Percentiles rank a stretch among this genome's conserved stretches.
Evolutionary conservation across 345 rosid genomes (phyloP).

Genomic region (Eucalyptus shirleyi): DNA sequence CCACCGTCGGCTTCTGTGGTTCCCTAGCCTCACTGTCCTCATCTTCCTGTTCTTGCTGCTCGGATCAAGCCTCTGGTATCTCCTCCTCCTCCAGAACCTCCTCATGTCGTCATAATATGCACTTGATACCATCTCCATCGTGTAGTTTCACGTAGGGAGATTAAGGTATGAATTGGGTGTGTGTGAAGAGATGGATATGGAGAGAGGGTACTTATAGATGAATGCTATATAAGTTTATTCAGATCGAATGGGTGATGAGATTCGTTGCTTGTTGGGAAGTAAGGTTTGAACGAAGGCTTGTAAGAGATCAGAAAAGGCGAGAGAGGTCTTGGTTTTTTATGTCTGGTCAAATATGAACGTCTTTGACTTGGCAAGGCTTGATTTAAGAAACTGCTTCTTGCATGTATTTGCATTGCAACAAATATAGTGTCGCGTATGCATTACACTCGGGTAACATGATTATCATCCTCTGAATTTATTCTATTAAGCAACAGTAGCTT

Average conservation of each 20-base stretch:
- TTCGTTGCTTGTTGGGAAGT: background rate
- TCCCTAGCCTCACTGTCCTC: background rate
- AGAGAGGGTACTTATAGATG: background rate
- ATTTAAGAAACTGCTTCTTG: background rate
- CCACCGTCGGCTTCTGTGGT: background rate
- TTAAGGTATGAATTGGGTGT: background rate
- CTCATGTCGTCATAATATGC: constrained; percentile 4
- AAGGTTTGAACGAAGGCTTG: background rate
- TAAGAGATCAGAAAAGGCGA: background rate
- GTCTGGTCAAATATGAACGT: background rate
- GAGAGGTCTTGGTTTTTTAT: background rate
- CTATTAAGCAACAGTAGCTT: background rate
- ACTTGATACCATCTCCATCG: constrained; percentile 6
- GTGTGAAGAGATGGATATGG: background rate
- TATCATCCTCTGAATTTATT: background rate
- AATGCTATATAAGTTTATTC: background rate
- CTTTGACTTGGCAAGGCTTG: background rate
- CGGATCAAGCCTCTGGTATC: constrained; percentile 7
- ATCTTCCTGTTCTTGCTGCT: background rate
- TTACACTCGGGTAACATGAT: background rate
- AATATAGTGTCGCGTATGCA: background rate
- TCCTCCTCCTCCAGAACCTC: constrained; percentile 18
- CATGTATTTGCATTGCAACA: background rate
- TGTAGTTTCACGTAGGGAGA: background rate
- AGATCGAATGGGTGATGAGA: background rate